phyloP scores from a whole-genome alignment of 2,329 filamentous ascomycete genomes.

The Xylariaceae sp. region DNA sequence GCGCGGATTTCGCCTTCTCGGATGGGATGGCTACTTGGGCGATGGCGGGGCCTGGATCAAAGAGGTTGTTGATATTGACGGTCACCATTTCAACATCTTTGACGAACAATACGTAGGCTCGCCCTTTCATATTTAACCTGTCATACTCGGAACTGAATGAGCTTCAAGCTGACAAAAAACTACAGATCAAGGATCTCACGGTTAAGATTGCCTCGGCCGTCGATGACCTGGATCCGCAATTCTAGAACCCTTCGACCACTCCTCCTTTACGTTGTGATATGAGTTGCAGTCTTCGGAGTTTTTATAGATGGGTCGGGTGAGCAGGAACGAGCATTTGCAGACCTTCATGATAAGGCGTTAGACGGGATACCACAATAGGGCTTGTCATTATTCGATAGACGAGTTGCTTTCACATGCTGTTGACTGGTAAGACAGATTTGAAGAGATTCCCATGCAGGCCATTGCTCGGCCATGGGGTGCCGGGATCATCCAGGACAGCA shows the following conservation, averaged over 20 bases:
- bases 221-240: conserved; percentile 17
- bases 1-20: conserved; percentile 40
- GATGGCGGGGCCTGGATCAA: conserved; percentile 39
- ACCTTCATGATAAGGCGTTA: no score
- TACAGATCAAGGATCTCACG: conserved; percentile 25
- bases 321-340: no score
- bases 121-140: no score
- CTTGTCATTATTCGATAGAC: no score
- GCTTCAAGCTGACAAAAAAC: not conserved
- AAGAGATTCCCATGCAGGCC: no score
- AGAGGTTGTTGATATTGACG: conserved; percentile 45
- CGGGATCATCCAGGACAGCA: no score
- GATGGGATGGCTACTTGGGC: conserved; percentile 44
- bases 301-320: not conserved
- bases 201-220: conserved; percentile 26
- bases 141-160: not conserved
- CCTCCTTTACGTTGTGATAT: not conserved
- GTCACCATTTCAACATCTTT: conserved; percentile 45
- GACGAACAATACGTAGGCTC: conserved; percentile 27
- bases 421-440: no score
- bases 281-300: conserved; percentile 1
- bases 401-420: no score
- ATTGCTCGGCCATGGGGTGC: no score
- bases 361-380: no score
- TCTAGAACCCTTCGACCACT: conserved; percentile 7